Base-by-base conservation (phyloP, 2,329 filamentous ascomycete genomes). In the Albophoma yamanashiensis region DNA sequence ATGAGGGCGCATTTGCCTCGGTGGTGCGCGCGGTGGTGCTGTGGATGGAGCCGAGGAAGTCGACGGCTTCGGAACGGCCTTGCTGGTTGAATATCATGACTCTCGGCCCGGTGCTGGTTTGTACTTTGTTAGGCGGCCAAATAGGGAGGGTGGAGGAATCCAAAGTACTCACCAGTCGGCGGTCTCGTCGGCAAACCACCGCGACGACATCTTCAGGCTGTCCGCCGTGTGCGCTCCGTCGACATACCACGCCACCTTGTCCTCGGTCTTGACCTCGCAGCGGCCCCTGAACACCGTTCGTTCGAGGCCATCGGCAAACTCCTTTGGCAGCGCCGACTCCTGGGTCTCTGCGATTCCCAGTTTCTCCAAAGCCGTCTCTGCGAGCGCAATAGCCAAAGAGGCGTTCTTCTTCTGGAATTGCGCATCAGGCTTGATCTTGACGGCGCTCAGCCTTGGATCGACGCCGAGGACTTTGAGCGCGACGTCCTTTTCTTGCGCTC, bases 221-320 rank as follows among this genome's bases (percentile, higher is more conserved):
- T 97, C 93, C 4, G 89, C 80, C 0, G 93, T 99, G 73, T 99
- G 94, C 2, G 92, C 94, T 11, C 94, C 92, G 69, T 99, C 94
- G 25, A 99, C 83, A 69, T 92, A 89, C 92, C 93, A 99, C 20
- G 79, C 80, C 6, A 96, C 77, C 2, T 69, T 68, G 3, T 77
- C 78, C 62, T 85, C 82, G 4, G 73, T 65, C 66, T 81, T 84
- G 47, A 80, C 75, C 64, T 88, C 84, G 69, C 92, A 97, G 55
- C 94, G 82, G 4, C 93, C 94, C 47, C 91, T 83, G 77, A 92
- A 89, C 3, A 85, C 83, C 2, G 91, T 88, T 65, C 84, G 75
- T 69, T 93, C 86, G 1, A 99, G 77, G 0, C 92, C 94, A 17
- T 82, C 78, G 31, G 85, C 76, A 68, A 97, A 89, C 64, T 86